Evolutionary conservation across 306 rosid species (phyloP), one percentile per base, ranked within the genome.

Genomic region (Sesbania bispinosa): DNA sequence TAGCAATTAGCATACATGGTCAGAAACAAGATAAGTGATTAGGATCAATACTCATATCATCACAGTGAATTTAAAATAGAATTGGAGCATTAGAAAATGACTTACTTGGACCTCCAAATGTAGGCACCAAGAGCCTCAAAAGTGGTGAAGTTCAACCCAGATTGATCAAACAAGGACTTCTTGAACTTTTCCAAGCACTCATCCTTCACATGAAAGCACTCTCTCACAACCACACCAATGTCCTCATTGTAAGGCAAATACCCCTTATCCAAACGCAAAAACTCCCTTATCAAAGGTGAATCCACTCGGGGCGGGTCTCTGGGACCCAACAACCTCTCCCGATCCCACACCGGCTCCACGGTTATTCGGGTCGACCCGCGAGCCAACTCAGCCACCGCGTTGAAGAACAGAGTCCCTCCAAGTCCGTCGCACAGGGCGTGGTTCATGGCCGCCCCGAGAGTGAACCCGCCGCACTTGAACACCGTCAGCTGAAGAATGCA

Each of bases 71-170:
- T n/a, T n/a, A n/a, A n/a, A n/a, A n/a, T n/a, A n/a, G n/a, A n/a
- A n/a, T n/a, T n/a, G n/a, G n/a, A n/a, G n/a, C 33, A 30, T 6
- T 30, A 30, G 33, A 30, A 30, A 4, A 7, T n/a, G 65, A 82
- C 93, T 80, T 76, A 90, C 97, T 93, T 93, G 80, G 94, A 90
- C 7, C 94, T 85, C 98, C 97, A 93, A 63, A 93, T 81, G 80
- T 78, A 93, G 10, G 98, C 97, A 10, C 90, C 92, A 10, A 93
- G 77, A 48, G 93, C 94, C 73, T 93, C 98, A 69, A 93, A 90
- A 20, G 93, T 84, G 45, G 97, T 93, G 69, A 90, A 93, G 10
- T 73, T 84, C 29, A 81, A 48, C 10, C 92, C 94, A 33, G 79
- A 85, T 24, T 73, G 83, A 4, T 88, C 74, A 33, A 83, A 69